Base-by-base conservation (phyloP, 2,329 filamentous ascomycete species). In the Apiospora rasikravindrae region DNA sequence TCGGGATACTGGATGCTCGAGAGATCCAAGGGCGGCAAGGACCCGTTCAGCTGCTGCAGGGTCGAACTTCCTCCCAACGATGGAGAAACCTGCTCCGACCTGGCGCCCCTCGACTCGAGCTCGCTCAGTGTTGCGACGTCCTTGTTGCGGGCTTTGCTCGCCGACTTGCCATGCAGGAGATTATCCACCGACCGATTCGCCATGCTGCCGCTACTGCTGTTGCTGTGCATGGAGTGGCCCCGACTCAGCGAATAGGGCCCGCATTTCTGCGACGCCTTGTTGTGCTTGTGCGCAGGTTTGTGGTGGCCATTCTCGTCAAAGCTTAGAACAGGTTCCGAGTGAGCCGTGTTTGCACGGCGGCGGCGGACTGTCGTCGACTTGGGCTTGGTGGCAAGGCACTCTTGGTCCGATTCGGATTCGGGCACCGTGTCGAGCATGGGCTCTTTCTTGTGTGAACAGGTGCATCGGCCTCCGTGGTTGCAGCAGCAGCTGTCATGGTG, bases 401-500 rank as follows among this genome's bases (percentile, higher is more conserved):
- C 84, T 73, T 84, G 82, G 75, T 91, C 87, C 73, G 89, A 88
- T 78, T 90, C 88, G 74, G 89, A 89, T 80, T 92, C 90, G 70
- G 88, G 89, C 22, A 92, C 90, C 1, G 90, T 88, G 77, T 91
- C 89, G 73, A 92, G 86, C n/a, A 78, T 75, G 76, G 83, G 83
- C 77, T 92, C 90, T 81, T 90, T 91, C 83, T 92, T 92, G 78
- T 88, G 82, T 71, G 86, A 86, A 81, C 91, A 93, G 71, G 89
- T 88, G 84, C 91, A 93, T 76, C 88, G 88, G 66, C 87, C 89
- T 74, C 91, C 91, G 77, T 92, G 91, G 80, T 91, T 92, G 81
- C 91, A 93, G 82, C 90, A 92, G 81, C 91, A 93, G 76, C 88
- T 91, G 77, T 91, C 89, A 84, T 86, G 87, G 81, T 90, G 88